phyloP scores from a whole-genome alignment of 495 filamentous ascomycete species.

The Podospora sp. region DNA sequence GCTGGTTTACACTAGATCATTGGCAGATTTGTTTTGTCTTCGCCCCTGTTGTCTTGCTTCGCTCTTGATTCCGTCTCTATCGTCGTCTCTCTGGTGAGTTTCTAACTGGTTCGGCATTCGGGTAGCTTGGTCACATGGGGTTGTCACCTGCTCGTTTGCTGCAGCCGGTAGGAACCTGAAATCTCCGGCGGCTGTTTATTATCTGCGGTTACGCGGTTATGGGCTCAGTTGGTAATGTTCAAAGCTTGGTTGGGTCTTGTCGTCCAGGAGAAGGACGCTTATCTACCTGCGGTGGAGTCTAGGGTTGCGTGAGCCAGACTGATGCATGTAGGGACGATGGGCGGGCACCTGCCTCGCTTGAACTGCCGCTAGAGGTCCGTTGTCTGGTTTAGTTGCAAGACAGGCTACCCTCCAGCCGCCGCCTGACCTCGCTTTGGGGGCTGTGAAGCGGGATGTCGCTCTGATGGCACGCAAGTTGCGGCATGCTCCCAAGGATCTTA shows the following conservation, averaged over 20 bases:
- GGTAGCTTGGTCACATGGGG: background rate
- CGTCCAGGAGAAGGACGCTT: background rate
- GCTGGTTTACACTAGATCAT: background rate
- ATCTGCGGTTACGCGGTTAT: background rate
- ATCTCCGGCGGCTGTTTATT: background rate
- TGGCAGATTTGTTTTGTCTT: slow-evolving; percentile 2
- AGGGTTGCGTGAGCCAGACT: background rate
- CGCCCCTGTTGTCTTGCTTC: background rate
- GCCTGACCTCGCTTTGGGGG: background rate
- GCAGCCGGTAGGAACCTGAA: background rate
- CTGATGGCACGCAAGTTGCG: background rate
- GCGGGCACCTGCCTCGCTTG: background rate
- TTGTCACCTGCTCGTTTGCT: background rate
- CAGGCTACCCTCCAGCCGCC: background rate
- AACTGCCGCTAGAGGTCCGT: background rate
- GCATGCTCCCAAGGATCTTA: too few relatives aligned
- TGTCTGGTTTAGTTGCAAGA: too few relatives aligned
- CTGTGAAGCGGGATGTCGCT: background rate
- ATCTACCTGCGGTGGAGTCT: background rate
- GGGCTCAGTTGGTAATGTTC: background rate
- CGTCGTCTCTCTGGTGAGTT: background rate
- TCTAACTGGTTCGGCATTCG: background rate
- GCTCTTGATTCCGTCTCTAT: background rate
- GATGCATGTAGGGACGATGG: background rate
- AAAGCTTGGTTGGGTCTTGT: background rate